Percentiles rank a stretch among this genome's conserved stretches.
Conservation (phyloP, 139 green algal species). For the Chara braunii region DNA sequence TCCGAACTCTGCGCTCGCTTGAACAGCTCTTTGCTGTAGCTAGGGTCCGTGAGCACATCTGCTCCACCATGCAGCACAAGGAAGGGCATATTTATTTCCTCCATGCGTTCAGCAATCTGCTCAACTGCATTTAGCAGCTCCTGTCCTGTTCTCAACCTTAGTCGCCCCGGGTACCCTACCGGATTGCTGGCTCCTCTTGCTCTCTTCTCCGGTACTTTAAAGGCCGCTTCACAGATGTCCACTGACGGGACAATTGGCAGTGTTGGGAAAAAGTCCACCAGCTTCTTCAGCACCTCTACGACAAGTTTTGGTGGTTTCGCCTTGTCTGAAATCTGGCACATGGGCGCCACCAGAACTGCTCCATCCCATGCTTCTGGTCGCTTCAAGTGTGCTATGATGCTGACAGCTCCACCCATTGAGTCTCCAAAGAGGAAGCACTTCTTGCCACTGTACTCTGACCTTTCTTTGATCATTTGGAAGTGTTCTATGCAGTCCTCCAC, state of each 20-base stretch:
- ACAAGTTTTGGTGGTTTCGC: not conserved
- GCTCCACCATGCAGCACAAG: slow-evolving; percentile 27
- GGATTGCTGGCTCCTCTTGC: not conserved
- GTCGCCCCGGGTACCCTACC: not conserved
- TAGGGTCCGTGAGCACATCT: slow-evolving; percentile 27
- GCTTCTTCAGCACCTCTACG: not conserved
- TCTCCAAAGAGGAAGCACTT: slow-evolving; percentile 24
- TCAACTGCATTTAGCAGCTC: not conserved
- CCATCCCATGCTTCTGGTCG: not conserved
- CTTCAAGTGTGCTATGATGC: not conserved
- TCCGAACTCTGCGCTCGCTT: slow-evolving; percentile 10
- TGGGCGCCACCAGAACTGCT: slow-evolving; percentile 7
- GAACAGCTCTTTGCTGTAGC: slow-evolving; percentile 17
- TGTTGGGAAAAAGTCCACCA: not conserved
- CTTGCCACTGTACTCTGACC: slow-evolving; percentile 12
- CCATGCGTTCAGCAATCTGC: too few relatives aligned
- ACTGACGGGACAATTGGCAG: not conserved
- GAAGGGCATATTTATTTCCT: slow-evolving; percentile 22
- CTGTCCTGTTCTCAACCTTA: not conserved
- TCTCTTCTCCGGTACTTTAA: not conserved
- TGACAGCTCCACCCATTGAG: slow-evolving; percentile 20
- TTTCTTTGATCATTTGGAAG: slow-evolving; percentile 13
- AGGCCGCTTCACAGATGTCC: not conserved
- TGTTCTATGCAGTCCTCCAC: slow-evolving; percentile 28
- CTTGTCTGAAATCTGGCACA: slow-evolving; percentile 1